Percentiles rank a stretch among this genome's conserved stretches.
Conservation (phyloP, 352 stramenopile genomes). For the Phytophthora ramorum region DNA sequence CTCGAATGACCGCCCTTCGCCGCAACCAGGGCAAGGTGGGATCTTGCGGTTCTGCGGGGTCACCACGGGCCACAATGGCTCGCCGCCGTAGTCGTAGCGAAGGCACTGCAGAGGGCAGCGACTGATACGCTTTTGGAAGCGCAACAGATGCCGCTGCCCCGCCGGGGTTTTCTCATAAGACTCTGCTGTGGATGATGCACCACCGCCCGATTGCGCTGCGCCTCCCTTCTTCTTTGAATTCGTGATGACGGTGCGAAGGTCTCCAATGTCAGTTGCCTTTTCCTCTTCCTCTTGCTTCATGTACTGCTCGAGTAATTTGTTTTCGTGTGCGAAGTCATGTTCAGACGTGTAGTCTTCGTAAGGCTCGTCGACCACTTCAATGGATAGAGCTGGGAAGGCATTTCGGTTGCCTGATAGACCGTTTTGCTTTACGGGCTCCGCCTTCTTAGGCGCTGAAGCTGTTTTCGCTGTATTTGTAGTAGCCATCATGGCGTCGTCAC, state of each 20-base stretch:
- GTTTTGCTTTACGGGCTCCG: slow-evolving; percentile 2
- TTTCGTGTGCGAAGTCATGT: slow-evolving; percentile 78
- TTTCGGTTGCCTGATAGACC: slow-evolving; percentile 14
- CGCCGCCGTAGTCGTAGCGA: slow-evolving; percentile 87
- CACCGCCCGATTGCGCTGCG: slow-evolving; percentile 7
- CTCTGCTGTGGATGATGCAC: slow-evolving; percentile 46
- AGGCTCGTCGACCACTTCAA: slow-evolving; percentile 83
- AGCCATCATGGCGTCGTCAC: slow-evolving; percentile 69
- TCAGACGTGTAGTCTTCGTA: slow-evolving; percentile 70
- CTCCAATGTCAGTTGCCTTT: slow-evolving; percentile 68
- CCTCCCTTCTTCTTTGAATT: slow-evolving; percentile 57
- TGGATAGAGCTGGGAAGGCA: slow-evolving; percentile 63
- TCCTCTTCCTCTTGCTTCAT: slow-evolving; percentile 84
- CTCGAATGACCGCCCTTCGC: slow-evolving; percentile 76
- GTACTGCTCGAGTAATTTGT: slow-evolving; percentile 77
- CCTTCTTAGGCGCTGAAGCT: slow-evolving; percentile 12
- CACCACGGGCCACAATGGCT: slow-evolving; percentile 79
- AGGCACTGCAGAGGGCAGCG: slow-evolving; percentile 81
- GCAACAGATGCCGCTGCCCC: slow-evolving; percentile 76
- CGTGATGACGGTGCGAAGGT: slow-evolving; percentile 66
- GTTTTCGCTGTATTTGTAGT: slow-evolving; percentile 10
- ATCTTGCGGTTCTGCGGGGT: slow-evolving; percentile 56
- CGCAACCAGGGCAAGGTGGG: slow-evolving; percentile 60
- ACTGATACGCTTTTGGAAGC: slow-evolving; percentile 88
- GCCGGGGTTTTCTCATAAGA: slow-evolving; percentile 86